These are phyloP conservation scores for Aspergillus clavatus DNA, from an alignment of 2,329 filamentous ascomycete species.

Conservation along the genomic window DNA sequence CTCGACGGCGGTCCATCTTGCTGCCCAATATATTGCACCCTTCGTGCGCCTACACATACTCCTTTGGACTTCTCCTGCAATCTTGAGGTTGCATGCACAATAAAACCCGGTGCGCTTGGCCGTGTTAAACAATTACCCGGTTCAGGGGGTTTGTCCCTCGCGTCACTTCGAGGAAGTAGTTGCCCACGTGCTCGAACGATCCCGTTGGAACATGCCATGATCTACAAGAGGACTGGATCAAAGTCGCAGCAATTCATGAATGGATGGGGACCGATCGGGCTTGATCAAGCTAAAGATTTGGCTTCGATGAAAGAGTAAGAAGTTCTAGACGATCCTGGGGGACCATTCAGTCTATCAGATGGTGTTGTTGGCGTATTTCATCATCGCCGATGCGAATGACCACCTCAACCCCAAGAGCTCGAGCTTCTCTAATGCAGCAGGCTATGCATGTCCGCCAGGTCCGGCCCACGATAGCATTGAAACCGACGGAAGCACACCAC, in stretches of 20 bases:
- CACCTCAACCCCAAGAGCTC: conserved; percentile 35
- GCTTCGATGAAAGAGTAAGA: no score
- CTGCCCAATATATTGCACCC: not conserved
- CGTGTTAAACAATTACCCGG: not conserved
- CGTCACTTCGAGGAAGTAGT: no score
- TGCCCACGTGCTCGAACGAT: not conserved
- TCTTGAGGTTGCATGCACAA: not conserved
- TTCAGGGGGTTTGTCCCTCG: not conserved
- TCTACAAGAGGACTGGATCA: no score
- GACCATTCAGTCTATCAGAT: no score
- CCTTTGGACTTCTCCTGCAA: not conserved
- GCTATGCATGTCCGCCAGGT: conserved; percentile 36
- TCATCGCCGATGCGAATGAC: conserved; percentile 36
- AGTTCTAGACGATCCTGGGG: no score
- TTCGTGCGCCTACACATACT: not conserved
- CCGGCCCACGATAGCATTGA: conserved; percentile 39
- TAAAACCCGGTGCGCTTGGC: not conserved
- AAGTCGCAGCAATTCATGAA: not conserved
- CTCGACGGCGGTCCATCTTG: not conserved
- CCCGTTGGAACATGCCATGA: not conserved
- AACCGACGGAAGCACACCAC: conserved; percentile 42
- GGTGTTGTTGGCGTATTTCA: no score
- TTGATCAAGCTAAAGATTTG: no score
- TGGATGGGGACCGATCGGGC: no score
- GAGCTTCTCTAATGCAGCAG: conserved; percentile 42